Conservation (phyloP, 352 stramenopile genomes). For the Phytophthora sansomeana region DNA sequence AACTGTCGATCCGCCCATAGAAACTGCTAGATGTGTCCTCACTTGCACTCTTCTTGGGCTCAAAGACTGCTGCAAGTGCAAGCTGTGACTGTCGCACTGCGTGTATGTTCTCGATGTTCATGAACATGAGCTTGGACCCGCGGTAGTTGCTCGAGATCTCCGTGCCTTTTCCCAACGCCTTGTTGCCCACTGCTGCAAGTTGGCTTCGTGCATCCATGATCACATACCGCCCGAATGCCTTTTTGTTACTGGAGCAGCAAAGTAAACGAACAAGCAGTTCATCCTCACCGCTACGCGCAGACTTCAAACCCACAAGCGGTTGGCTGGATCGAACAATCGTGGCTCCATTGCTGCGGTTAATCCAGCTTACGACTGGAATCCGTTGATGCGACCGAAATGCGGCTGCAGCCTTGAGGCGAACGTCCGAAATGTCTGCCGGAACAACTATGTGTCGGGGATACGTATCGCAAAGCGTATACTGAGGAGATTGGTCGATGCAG, state of each 20-base stretch:
- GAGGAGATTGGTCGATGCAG: constrained; percentile 78
- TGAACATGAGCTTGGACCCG: constrained; percentile 94
- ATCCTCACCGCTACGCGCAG: constrained; percentile 75
- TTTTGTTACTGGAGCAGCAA: constrained; percentile 66
- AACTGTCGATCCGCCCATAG: constrained; percentile 92
- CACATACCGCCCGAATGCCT: constrained; percentile 64
- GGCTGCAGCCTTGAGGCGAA: constrained; percentile 78
- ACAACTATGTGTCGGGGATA: constrained; percentile 96
- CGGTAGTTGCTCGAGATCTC: constrained; percentile 97
- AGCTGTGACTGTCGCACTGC: constrained; percentile 94
- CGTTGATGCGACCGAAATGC: constrained; percentile 77
- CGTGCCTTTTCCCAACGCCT: constrained; percentile 95
- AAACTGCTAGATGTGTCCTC: constrained; percentile 91
- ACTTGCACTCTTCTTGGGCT: constrained; percentile 73
- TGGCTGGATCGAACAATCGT: constrained; percentile 87
- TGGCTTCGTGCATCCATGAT: constrained; percentile 90
- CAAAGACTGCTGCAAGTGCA: constrained; percentile 83
- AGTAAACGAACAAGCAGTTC: constrained; percentile 77
- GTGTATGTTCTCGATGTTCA: constrained; percentile 99
- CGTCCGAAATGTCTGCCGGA: constrained; percentile 91
- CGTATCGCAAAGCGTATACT: constrained; percentile 92
- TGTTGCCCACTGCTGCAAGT: constrained; percentile 86
- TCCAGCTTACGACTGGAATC: constrained; percentile 80
- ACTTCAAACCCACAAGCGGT: constrained; percentile 83
- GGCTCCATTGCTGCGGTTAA: constrained; percentile 74